These are phyloP conservation scores for Spencermartinsiella ligniputridi DNA, from an alignment of 1,139 yeast species.

Conservation along the genomic window DNA sequence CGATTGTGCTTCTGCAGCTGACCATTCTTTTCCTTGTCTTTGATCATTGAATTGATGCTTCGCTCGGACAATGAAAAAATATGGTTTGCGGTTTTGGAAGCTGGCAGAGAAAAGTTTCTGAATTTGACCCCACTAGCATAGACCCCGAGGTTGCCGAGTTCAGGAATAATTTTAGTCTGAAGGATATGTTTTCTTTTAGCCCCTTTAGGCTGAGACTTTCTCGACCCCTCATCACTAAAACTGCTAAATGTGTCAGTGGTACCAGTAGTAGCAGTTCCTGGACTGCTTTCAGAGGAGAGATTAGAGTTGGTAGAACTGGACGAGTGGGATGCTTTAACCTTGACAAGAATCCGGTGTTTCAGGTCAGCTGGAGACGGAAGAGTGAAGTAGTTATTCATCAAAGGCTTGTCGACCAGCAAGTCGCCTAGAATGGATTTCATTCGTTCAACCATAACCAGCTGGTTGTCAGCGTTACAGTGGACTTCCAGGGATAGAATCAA, in stretches of 20 bases:
- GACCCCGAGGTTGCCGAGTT: constrained; percentile 59
- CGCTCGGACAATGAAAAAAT: constrained; percentile 85
- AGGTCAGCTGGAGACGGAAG: constrained; percentile 74
- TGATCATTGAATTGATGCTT: constrained; percentile 55
- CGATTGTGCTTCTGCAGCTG: constrained; percentile 70
- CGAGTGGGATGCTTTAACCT: constrained; percentile 50
- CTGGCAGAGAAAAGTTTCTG: constrained; percentile 79
- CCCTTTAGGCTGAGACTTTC: constrained; percentile 5
- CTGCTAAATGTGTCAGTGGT: constrained; percentile 40
- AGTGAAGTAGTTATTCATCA: constrained; percentile 23
- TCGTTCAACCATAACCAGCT: constrained; percentile 49
- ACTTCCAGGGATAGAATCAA: constrained; percentile 83
- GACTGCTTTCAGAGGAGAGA: background rate
- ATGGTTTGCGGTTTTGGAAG: constrained; percentile 75
- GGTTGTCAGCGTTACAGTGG: constrained; percentile 67
- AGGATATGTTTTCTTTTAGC: constrained; percentile 23
- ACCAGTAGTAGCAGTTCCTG: constrained; percentile 7
- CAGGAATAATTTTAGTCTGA: constrained; percentile 40
- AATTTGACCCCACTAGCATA: constrained; percentile 72
- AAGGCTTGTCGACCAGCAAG: constrained; percentile 46
- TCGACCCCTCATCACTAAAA: constrained; percentile 4
- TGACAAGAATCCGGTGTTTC: constrained; percentile 64
- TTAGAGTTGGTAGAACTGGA: constrained; percentile 1
- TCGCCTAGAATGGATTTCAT: constrained; percentile 58
- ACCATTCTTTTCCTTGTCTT: constrained; percentile 50